These are phyloP conservation scores for Daucus carota DNA, from an alignment of 129 eudicot species.

Conservation along the genomic window DH1_v3.0 NC_030381.2:35201001-35201500, in stretches of 20 bases:
- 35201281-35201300: not conserved
- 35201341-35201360: conserved; percentile 54
- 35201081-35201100: no score
- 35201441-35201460: conserved; percentile 94
- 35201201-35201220: no score
- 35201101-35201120: no score
- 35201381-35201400: conserved; percentile 97
- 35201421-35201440: conserved; percentile 98
- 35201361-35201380: conserved; percentile 96
- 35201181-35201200: no score
- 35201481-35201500: conserved; percentile 98
- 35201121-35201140: no score
- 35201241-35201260: not conserved
- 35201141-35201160: no score
- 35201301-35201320: not conserved
- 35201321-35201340: not conserved
- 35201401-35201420: conserved; percentile 93
- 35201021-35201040: conserved; percentile 10
- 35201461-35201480: conserved; percentile 96
- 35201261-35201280: not conserved
- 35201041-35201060: not conserved
- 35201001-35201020: conserved; percentile 99
- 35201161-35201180: no score
- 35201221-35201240: no score
- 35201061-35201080: no score